Evolutionary conservation across 1,284 basidiomycete species (phyloP).

Genomic region (Apiotrichum laibachii): DNA sequence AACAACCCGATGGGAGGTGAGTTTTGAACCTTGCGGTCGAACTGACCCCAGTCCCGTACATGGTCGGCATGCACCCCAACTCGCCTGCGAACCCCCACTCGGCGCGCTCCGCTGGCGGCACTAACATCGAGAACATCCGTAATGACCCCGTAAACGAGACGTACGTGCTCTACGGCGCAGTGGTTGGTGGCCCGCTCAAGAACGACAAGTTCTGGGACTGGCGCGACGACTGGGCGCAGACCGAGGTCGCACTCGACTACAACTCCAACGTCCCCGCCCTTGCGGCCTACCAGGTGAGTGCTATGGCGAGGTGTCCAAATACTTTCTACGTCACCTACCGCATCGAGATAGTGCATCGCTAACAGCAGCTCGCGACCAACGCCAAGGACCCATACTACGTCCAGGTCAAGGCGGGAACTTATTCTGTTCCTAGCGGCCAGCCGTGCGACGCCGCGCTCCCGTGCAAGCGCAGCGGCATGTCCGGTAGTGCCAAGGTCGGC

Average conservation of each 20-base stretch:
- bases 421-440: constrained; percentile 62
- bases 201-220: constrained; percentile 77
- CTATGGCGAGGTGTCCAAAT: not conserved
- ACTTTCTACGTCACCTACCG: not conserved
- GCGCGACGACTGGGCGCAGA: constrained; percentile 57
- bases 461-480: constrained; percentile 56
- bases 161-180: constrained; percentile 77
- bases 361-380: constrained; percentile 18
- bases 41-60: constrained; percentile 37
- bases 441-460: constrained; percentile 73
- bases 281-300: constrained; percentile 57
- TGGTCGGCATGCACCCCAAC: constrained; percentile 81
- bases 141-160: constrained; percentile 66
- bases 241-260: constrained; percentile 57
- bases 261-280: constrained; percentile 81
- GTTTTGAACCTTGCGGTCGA: constrained; percentile 15
- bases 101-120: constrained; percentile 77
- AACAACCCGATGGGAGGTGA: constrained; percentile 78
- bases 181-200: constrained; percentile 79
- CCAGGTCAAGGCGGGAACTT: constrained; percentile 63
- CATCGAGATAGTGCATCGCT: not conserved
- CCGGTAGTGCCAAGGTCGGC: constrained; percentile 57
- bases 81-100: constrained; percentile 85
- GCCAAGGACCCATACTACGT: constrained; percentile 71
- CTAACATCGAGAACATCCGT: constrained; percentile 62